These are phyloP conservation scores for Fusarium sp. DNA, from an alignment of 2,329 filamentous ascomycete genomes.

Conservation along the genomic window DNA sequence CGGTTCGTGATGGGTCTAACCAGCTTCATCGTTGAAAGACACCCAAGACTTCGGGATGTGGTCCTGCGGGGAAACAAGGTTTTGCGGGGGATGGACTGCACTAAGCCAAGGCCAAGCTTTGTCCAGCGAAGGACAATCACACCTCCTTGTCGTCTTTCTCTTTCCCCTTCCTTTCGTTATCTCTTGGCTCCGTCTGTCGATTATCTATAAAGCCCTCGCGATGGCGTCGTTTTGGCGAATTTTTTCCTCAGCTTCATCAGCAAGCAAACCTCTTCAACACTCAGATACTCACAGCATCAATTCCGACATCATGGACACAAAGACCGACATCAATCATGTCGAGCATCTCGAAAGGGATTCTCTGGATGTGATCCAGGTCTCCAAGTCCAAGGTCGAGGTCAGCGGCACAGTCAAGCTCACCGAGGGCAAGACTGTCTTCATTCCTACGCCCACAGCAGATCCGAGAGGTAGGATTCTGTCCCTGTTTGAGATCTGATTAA, in stretches of 20 bases:
- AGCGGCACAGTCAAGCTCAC: conserved; percentile 41
- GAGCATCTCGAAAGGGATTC: conserved; percentile 35
- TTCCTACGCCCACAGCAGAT: conserved; percentile 40
- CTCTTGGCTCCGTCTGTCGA: conserved; percentile 2
- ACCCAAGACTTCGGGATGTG: conserved; percentile 37
- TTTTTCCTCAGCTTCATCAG: conserved; percentile 7
- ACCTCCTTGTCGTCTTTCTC: background rate
- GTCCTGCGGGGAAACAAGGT: conserved; percentile 32
- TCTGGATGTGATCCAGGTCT: conserved; percentile 31
- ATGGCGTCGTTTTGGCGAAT: background rate
- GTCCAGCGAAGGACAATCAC: background rate
- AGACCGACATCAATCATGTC: conserved; percentile 35
- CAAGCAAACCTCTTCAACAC: conserved; percentile 6
- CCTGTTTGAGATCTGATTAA: background rate
- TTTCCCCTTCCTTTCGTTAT: conserved; percentile 12
- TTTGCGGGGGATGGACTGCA: conserved; percentile 18
- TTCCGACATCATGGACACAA: conserved; percentile 32
- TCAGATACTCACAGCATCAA: background rate
- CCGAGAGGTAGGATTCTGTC: conserved; percentile 1
- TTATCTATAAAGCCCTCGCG: conserved; percentile 23
- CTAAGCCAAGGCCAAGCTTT: conserved; percentile 15
- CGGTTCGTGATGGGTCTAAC: conserved; percentile 33
- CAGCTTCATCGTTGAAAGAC: conserved; percentile 9
- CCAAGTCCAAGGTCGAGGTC: conserved; percentile 34
- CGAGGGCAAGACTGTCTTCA: conserved; percentile 33